phyloP scores from a whole-genome alignment of 2,329 filamentous ascomycete species.

The Coniella vitis region DNA sequence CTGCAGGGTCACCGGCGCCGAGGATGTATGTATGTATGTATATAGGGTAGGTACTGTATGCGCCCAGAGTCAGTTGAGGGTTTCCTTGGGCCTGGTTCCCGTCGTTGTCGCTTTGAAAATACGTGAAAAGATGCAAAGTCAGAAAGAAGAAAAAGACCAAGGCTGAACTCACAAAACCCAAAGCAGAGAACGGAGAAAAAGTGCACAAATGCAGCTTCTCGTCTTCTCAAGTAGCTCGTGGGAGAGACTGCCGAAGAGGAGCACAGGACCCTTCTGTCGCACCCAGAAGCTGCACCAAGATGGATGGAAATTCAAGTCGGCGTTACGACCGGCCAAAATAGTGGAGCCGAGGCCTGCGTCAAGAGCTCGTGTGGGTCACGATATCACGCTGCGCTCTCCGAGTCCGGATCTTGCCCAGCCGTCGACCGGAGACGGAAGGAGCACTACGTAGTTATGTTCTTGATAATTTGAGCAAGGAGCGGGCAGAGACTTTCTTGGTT shows the following conservation, averaged over 20 bases:
- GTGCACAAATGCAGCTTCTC: too few species aligned
- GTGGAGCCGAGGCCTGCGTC: conserved; percentile 4
- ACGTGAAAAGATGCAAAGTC: too few species aligned
- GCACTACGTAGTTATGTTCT: too few species aligned
- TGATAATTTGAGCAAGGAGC: not conserved
- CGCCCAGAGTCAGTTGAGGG: not conserved
- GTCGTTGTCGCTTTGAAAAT: too few species aligned
- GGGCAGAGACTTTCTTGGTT: not conserved
- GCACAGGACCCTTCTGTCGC: not conserved
- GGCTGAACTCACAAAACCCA: too few species aligned
- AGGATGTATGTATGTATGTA: not conserved
- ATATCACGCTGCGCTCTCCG: conserved; percentile 3
- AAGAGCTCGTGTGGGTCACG: conserved; percentile 6
- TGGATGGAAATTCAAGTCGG: not conserved
- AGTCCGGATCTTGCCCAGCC: conserved; percentile 10
- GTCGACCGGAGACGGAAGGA: conserved; percentile 7
- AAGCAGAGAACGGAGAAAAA: too few species aligned
- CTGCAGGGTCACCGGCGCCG: too few species aligned
- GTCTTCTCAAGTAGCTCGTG: not conserved
- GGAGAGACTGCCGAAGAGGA: not conserved
- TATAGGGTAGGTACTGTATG: not conserved
- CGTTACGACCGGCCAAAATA: conserved; percentile 6
- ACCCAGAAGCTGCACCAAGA: not conserved
- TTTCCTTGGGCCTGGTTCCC: not conserved
- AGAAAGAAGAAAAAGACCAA: too few species aligned